Conservation (phyloP, 805 yeast species). For the Brettanomyces custersianus region DNA sequence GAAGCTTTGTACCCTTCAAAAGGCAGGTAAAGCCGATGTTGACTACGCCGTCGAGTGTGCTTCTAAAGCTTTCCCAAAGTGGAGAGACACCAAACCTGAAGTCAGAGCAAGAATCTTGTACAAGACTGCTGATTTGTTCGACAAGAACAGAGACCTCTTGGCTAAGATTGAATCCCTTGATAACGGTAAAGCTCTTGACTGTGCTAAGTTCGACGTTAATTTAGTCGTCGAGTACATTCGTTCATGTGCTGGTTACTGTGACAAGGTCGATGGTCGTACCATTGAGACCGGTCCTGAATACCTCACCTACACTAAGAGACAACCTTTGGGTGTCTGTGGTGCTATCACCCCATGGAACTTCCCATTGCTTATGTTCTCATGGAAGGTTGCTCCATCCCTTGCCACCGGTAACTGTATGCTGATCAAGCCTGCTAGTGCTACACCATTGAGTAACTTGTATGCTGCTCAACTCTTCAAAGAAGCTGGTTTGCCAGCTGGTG, state of each 20-base stretch:
- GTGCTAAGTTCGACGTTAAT: slow-evolving; percentile 62
- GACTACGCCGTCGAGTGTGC: slow-evolving; percentile 66
- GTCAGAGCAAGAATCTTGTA: slow-evolving; percentile 42
- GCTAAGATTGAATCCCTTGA: slow-evolving; percentile 66
- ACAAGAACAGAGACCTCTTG: slow-evolving; percentile 51
- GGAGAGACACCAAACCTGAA: slow-evolving; percentile 54
- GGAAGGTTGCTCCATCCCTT: slow-evolving; percentile 76
- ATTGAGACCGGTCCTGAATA: slow-evolving; percentile 57
- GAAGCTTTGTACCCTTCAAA: slow-evolving; percentile 39
- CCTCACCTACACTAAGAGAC: slow-evolving; percentile 58
- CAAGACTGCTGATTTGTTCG: slow-evolving; percentile 64
- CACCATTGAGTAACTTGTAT: slow-evolving; percentile 65
- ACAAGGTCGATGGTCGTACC: slow-evolving; percentile 56
- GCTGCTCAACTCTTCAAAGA: slow-evolving; percentile 53
- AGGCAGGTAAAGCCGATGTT: slow-evolving; percentile 54
- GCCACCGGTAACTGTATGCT: slow-evolving; percentile 71
- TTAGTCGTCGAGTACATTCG: slow-evolving; percentile 56
- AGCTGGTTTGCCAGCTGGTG: slow-evolving; percentile 72
- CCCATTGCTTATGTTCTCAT: slow-evolving; percentile 70
- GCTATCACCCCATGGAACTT: slow-evolving; percentile 83
- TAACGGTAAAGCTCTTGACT: slow-evolving; percentile 65
- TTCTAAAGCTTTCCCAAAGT: slow-evolving; percentile 46
- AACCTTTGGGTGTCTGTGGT: slow-evolving; percentile 77
- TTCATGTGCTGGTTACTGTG: slow-evolving; percentile 68
- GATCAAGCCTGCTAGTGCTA: slow-evolving; percentile 68